Evolutionary conservation across 2,329 filamentous ascomycete genomes (phyloP).

Genomic region (Xylaria sp.): DNA sequence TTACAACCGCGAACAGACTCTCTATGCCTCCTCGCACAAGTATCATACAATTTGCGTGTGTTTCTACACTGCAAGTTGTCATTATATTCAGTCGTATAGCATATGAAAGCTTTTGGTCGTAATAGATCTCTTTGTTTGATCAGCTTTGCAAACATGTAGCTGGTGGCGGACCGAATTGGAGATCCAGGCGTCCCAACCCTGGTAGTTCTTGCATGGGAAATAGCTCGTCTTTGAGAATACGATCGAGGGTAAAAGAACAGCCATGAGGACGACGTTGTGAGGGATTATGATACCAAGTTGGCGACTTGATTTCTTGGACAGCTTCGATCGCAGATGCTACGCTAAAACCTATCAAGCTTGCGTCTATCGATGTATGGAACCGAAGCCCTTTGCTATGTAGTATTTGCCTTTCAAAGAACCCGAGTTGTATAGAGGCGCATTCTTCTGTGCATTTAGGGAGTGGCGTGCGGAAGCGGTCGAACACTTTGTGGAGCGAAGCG

Average conservation of each 20-base stretch:
- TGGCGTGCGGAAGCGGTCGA: neutral
- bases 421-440: slow-evolving; percentile 19
- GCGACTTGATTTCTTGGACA: neutral
- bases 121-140: no score
- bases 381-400: neutral
- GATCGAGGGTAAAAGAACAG: neutral
- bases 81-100: no score
- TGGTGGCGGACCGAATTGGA: no score
- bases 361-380: neutral
- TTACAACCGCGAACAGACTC: no score
- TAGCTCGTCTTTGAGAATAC: no score
- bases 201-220: no score
- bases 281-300: neutral
- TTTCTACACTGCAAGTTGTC: no score
- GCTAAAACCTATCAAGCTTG: neutral
- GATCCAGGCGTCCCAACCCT: no score
- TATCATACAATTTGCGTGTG: no score
- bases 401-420: slow-evolving; percentile 5
- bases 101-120: no score
- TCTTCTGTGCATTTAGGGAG: slow-evolving; percentile 3
- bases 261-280: neutral
- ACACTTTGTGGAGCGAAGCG: neutral
- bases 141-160: no score
- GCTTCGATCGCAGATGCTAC: slow-evolving; percentile 5
- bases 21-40: no score